A percentile compares a stretch with the other conserved stretches of the same genome.
Evolutionary conservation across 2,329 filamentous ascomycete species (phyloP).

Genomic region (Mollisiaceae sp.): DNA sequence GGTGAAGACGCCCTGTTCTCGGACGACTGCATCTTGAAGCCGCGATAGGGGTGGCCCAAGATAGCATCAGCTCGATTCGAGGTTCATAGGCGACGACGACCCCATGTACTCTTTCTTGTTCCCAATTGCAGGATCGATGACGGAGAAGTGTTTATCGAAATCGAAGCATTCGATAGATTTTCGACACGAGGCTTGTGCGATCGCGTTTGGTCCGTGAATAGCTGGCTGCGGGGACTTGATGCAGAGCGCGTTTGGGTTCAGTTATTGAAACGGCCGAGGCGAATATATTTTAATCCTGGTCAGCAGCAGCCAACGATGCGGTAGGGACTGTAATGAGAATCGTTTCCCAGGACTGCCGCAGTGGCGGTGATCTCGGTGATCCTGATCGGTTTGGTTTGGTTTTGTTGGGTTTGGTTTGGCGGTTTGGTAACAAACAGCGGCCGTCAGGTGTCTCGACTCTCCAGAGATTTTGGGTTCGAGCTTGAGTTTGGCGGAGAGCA

Average conservation of each 20-base stretch:
- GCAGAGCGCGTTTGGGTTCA: conserved; percentile 28
- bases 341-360: background rate
- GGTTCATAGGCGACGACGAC: conserved; percentile 21
- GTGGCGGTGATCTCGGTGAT: conserved; percentile 20
- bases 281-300: conserved; percentile 23
- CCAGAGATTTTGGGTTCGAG: background rate
- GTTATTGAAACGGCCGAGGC: conserved; percentile 31
- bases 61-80: conserved; percentile 28
- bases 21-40: conserved; percentile 38
- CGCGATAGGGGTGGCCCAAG: conserved; percentile 17
- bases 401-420: background rate
- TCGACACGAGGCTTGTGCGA: conserved; percentile 12
- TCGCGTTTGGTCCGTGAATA: conserved; percentile 17
- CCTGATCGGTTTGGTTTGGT: conserved; percentile 13
- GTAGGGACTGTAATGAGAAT: conserved; percentile 19
- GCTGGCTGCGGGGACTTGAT: conserved; percentile 23
- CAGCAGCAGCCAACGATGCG: conserved; percentile 10
- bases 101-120: conserved; percentile 20
- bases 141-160: conserved; percentile 7
- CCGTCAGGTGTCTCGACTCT: too few relatives aligned
- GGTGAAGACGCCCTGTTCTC: conserved; percentile 35
- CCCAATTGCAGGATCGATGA: conserved; percentile 13
- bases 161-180: conserved; percentile 24
- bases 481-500: background rate
- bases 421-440: background rate